Base-by-base conservation (phyloP, 1,284 basidiomycete genomes). In the Rhodofomes roseus region DNA sequence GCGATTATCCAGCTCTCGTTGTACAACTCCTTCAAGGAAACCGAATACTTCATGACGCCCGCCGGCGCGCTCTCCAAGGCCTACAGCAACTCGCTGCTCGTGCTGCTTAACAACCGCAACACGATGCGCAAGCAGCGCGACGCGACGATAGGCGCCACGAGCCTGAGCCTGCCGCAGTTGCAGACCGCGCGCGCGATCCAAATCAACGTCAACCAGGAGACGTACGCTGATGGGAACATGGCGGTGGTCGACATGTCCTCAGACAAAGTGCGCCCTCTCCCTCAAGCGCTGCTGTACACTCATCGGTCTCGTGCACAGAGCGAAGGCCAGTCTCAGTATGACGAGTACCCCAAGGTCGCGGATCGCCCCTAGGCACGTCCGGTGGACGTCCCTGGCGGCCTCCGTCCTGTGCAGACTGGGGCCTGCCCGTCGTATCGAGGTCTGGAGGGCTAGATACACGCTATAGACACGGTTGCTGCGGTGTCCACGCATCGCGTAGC, bases 71-170 rank as follows among this genome's bases (percentile, higher is more conserved):
- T 57, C 44, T 57, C 55, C 2, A 57, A 57, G 55, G 34, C 36
- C 11, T 57, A 57, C 44, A 50, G 55, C 37, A 57, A 48, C 41
- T 57, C 55, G 20, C 36, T 48, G 31, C 55, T 57, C 46, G 44
- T 57, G 41, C 34, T 57, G 2, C 44, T 57, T 20, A 57, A 57
- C 55, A 57, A 48, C 46, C 44, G 55, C 14, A n/a, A 23, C 20
- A 16, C 4, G 54, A 46, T 34, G 40, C 40, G 40, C 27, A 8
- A 22, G 22, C 2, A 23, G 9, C 40, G 40, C 23, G 27, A 34
- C 11, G 9, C 20, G 3, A 37, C 31, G 9, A 5, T 36, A 16
- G 20, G 50, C 20, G 31, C 14, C 31, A 22, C 18, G 6, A 36
- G 20, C 31, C 1, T 52, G n/a, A 22, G 11, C 29, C 50, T 36